Evolutionary conservation across 331 rosid genomes (phyloP).

Genomic region (Spiraea crenata): DNA sequence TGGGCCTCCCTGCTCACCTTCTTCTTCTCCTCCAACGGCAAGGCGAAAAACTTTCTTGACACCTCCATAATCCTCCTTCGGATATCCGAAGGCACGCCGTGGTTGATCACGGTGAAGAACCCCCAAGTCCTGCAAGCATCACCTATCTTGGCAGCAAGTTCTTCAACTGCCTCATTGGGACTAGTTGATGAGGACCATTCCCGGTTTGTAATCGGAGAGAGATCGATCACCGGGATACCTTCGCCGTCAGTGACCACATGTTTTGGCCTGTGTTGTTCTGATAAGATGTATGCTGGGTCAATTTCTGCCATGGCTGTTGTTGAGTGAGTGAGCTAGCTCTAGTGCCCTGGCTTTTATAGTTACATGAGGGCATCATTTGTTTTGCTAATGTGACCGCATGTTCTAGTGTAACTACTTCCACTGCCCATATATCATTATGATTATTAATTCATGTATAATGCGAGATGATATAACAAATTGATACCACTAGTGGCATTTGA

Average conservation of each 20-base stretch:
- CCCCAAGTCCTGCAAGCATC: conserved; percentile 13
- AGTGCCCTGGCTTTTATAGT: neutral
- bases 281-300: neutral
- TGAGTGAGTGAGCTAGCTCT: neutral
- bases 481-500: too few relatives aligned
- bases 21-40: conserved; percentile 3
- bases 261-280: conserved; percentile 7
- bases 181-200: neutral
- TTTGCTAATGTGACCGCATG: too few relatives aligned
- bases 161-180: neutral
- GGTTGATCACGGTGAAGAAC: conserved; percentile 13
- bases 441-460: too few relatives aligned
- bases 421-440: too few relatives aligned
- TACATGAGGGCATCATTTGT: neutral
- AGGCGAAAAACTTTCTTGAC: neutral
- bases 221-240: conserved; percentile 9
- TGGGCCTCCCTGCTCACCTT: neutral
- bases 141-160: neutral
- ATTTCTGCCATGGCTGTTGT: neutral
- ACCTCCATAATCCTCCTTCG: conserved; percentile 9
- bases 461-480: too few relatives aligned
- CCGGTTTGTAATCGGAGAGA: conserved; percentile 4
- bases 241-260: conserved; percentile 3
- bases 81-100: conserved; percentile 2
- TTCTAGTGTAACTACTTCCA: too few relatives aligned